Evolutionary conservation across 768 basidiomycete species (phyloP).

Genomic region (Ephemerocybe angulata): DNA sequence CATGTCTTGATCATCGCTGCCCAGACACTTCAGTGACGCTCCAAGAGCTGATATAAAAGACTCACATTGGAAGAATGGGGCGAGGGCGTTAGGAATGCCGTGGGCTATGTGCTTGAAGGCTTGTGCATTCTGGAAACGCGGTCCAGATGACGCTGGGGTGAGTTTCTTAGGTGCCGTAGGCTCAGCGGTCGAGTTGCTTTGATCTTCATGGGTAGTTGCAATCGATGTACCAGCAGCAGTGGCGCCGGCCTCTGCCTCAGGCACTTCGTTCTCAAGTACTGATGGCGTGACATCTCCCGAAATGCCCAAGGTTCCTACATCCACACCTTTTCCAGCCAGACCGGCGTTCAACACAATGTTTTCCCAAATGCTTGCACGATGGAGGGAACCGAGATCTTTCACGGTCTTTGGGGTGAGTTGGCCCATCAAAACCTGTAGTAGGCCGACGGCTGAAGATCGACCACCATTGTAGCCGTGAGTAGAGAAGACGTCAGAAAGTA

Average conservation of each 20-base stretch:
- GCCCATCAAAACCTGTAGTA: slow-evolving; percentile 73
- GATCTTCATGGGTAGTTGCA: too few relatives aligned
- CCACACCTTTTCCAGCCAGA: slow-evolving; percentile 49
- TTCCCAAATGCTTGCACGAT: slow-evolving; percentile 83
- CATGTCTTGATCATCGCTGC: slow-evolving; percentile 85
- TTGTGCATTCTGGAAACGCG: slow-evolving; percentile 63
- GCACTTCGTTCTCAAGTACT: not conserved
- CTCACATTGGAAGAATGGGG: slow-evolving; percentile 85
- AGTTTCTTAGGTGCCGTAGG: slow-evolving; percentile 19
- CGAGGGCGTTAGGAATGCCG: slow-evolving; percentile 68
- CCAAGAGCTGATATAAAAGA: not conserved
- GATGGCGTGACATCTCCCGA: not conserved
- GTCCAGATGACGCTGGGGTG: slow-evolving; percentile 30
- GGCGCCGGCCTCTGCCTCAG: slow-evolving; percentile 18
- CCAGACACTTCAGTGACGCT: not conserved
- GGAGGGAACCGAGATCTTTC: slow-evolving; percentile 69
- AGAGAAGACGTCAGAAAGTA: slow-evolving; percentile 85
- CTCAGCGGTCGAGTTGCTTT: slow-evolving; percentile 26
- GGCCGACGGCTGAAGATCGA: slow-evolving; percentile 58
- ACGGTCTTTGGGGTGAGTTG: slow-evolving; percentile 62
- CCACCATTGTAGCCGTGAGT: slow-evolving; percentile 81
- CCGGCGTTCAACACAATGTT: slow-evolving; percentile 73
- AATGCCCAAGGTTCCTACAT: not conserved
- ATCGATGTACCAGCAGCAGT: slow-evolving; percentile 19
- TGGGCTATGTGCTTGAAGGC: slow-evolving; percentile 78